Base-by-base conservation (phyloP, 148 eudicot species). In the Nyssa sinensis region DNA sequence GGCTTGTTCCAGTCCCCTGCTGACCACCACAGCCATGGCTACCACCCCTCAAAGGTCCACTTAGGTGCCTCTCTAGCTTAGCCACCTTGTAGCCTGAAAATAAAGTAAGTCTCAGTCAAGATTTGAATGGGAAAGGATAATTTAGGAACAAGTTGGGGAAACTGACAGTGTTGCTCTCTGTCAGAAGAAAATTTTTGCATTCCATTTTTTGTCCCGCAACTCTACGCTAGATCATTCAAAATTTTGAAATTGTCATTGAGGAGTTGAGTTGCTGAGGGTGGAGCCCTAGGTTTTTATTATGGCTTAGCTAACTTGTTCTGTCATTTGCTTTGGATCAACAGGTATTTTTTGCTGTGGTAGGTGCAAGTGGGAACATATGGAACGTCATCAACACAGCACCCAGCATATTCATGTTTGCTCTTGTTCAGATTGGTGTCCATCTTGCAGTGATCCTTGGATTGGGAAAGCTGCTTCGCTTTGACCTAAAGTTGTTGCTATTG, bases 261-360 rank as follows among this genome's bases (percentile, higher is more conserved):
- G n/a, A n/a, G 51, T 19, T 11, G 16, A 2, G 51, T 12, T 2
- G 51, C 12, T 44, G 16, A 44, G n/a, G n/a, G n/a, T n/a, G 16
- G 16, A 44, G 16, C 17, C 51, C 51, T 44, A 11, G 19, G 12
- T 44, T 2, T 44, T 44, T 14, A 44, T 44, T 44, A 44, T 44
- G 19, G 16, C 16, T 44, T 11, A 44, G 51, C 17, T 44, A 19
- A 44, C 0, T 44, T 44, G 12, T 14, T 44, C 51, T 44, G 12
- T 44, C 51, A n/a, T 44, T 44, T 44, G 17, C 16, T 44, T 44
- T 44, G 51, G 17, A 44, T 44, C 2, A 66, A 67, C 85, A 93
- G 98, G 88, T 91, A 70, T 93, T 93, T 76, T 93, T 93, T 59
- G 71, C 97, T 0, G 96, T 93, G 79, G 88, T 93, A 78, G 97